phyloP scores from a whole-genome alignment of 2,329 filamentous ascomycete species.

The Colletotrichum zoysiae region DNA sequence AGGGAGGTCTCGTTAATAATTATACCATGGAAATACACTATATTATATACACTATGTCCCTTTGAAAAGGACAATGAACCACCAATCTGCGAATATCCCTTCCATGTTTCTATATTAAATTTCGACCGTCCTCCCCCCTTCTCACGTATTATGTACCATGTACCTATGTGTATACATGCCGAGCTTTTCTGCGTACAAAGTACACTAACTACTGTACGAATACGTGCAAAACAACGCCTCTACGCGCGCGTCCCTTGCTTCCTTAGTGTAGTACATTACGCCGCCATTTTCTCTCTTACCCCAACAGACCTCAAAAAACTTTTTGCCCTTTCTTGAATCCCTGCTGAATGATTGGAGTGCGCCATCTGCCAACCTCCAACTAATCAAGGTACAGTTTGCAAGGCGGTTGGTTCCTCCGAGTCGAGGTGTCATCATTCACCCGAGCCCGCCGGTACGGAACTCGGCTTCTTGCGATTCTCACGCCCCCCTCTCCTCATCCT shows the following conservation, averaged over 20 bases:
- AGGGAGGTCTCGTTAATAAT: no score
- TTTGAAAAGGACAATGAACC: no score
- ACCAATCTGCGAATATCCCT: conserved; percentile 15
- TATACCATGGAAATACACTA: no score
- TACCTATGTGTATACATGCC: conserved; percentile 2
- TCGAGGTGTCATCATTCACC: conserved; percentile 43
- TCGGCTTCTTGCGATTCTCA: conserved; percentile 23
- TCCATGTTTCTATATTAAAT: conserved; percentile 12
- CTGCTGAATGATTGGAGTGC: not conserved
- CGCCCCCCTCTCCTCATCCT: conserved; percentile 1
- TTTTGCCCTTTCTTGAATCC: not conserved
- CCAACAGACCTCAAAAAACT: not conserved
- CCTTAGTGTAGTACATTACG: not conserved
- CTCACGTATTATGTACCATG: not conserved
- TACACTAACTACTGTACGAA: no score
- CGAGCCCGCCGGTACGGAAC: conserved; percentile 29
- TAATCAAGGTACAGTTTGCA: not conserved
- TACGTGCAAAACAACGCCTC: conserved; percentile 1
- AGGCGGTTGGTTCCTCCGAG: conserved; percentile 30
- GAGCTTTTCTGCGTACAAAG: not conserved
- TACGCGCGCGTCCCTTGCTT: conserved; percentile 19
- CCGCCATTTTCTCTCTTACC: not conserved
- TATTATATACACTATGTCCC: no score
- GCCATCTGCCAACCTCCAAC: conserved; percentile 7
- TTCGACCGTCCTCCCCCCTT: not conserved